Conservation (phyloP, 192 early-diverging fungal genomes). For the Coemansia biformis region DNA sequence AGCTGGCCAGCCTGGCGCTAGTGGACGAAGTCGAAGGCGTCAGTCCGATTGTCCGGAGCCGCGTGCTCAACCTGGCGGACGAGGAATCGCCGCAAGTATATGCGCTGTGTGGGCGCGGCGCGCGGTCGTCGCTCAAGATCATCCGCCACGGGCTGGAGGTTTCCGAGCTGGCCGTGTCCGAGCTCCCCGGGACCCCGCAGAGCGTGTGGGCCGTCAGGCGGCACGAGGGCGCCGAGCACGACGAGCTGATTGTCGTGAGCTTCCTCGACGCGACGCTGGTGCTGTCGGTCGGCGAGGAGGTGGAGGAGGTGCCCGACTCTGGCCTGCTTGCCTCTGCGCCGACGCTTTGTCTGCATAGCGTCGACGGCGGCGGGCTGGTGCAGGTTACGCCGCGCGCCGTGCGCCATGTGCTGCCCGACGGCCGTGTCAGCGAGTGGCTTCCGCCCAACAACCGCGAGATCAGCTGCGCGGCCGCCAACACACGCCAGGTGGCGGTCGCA, state of each 20-base stretch:
- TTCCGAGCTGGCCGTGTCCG: constrained; percentile 84
- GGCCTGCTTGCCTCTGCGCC: constrained; percentile 80
- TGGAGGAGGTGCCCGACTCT: constrained; percentile 90
- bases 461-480: constrained; percentile 72
- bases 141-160: constrained; percentile 90
- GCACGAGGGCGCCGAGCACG: constrained; percentile 52
- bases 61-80: constrained; percentile 80
- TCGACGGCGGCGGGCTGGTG: constrained; percentile 82
- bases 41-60: constrained; percentile 74
- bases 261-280: constrained; percentile 92
- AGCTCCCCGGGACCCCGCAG: constrained; percentile 87
- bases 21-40: constrained; percentile 88
- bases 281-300: constrained; percentile 87
- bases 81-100: constrained; percentile 96
- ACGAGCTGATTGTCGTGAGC: constrained; percentile 86
- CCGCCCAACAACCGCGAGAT: constrained; percentile 70
- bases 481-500: constrained; percentile 77
- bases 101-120: constrained; percentile 76
- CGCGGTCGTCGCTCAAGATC: constrained; percentile 76
- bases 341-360: constrained; percentile 77
- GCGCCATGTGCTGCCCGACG: constrained; percentile 81
- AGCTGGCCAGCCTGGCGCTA: constrained; percentile 75
- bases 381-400: constrained; percentile 90
- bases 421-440: constrained; percentile 90
- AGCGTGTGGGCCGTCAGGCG: constrained; percentile 77